Evolutionary conservation across 176 grass and related monocot species (phyloP).

Genomic region (Carex littledalei): DNA sequence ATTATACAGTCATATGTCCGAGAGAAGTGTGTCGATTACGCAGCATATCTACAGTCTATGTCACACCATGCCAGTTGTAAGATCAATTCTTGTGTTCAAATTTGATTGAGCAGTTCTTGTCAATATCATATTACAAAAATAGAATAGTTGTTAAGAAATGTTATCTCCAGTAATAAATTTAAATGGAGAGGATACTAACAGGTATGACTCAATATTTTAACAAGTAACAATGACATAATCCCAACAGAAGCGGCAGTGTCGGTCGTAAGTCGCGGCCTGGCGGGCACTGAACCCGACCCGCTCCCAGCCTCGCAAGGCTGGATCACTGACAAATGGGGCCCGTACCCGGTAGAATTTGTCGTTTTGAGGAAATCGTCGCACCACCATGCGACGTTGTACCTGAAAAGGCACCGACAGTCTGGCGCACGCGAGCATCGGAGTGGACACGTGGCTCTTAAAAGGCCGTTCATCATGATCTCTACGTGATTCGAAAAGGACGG

Average conservation of each 20-base stretch:
- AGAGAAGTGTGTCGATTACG: background rate
- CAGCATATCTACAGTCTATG: background rate
- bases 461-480: background rate
- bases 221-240: background rate
- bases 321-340: background rate
- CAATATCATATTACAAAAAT: background rate
- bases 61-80: slow-evolving; percentile 2
- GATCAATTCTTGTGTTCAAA: background rate
- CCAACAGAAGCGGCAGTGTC: background rate
- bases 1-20: background rate
- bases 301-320: background rate
- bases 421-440: background rate
- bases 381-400: background rate
- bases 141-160: background rate
- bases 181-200: background rate
- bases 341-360: background rate
- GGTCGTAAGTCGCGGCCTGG: background rate
- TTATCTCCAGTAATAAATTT: background rate
- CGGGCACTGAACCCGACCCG: background rate
- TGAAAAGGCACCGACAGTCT: slow-evolving; percentile 39
- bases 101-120: background rate
- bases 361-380: background rate
- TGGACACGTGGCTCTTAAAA: slow-evolving; percentile 17
- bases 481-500: slow-evolving; percentile 47
- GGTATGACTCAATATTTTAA: background rate